Percentiles rank a stretch among this genome's conserved stretches.
phyloP scores from a whole-genome alignment of 2,329 filamentous ascomycete species.

The Pyrenophora tritici-repentis region DNA sequence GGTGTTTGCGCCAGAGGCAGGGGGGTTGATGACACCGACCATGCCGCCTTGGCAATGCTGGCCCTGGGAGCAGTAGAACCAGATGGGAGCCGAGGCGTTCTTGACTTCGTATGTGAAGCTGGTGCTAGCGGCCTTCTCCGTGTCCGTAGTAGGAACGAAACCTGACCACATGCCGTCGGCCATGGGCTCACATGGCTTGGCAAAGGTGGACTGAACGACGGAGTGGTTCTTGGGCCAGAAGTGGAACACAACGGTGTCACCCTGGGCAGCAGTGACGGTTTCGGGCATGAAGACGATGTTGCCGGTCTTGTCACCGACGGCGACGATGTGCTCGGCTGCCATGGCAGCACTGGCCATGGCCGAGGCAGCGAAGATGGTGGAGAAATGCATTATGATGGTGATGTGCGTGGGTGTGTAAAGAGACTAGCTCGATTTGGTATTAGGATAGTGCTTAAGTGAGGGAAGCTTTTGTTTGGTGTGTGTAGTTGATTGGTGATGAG shows the following conservation, averaged over 20 bases:
- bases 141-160: conserved; percentile 38
- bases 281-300: conserved; percentile 43
- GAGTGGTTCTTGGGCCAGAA: conserved; percentile 50
- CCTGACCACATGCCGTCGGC: conserved; percentile 47
- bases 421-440: conserved; percentile 42
- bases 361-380: conserved; percentile 39
- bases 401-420: conserved; percentile 21
- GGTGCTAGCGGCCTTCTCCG: conserved; percentile 27
- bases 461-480: conserved; percentile 29
- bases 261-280: conserved; percentile 40
- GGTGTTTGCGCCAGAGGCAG: conserved; percentile 29
- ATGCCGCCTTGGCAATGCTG: conserved; percentile 48
- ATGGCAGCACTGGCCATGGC: conserved; percentile 38
- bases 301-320: conserved; percentile 36
- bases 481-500: conserved; percentile 38
- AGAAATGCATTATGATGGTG: conserved; percentile 48
- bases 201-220: conserved; percentile 45
- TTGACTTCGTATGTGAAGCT: conserved; percentile 43
- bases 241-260: conserved; percentile 46
- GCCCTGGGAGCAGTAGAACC: conserved; percentile 50
- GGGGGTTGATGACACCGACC: conserved; percentile 49
- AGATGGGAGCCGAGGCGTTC: conserved; percentile 45
- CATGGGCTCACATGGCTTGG: conserved; percentile 41
- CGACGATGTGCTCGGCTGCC: conserved; percentile 41
- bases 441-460: conserved; percentile 15